phyloP scores from a whole-genome alignment of 2,329 filamentous ascomycete species.

The Aspergillus spinulosporus region DNA sequence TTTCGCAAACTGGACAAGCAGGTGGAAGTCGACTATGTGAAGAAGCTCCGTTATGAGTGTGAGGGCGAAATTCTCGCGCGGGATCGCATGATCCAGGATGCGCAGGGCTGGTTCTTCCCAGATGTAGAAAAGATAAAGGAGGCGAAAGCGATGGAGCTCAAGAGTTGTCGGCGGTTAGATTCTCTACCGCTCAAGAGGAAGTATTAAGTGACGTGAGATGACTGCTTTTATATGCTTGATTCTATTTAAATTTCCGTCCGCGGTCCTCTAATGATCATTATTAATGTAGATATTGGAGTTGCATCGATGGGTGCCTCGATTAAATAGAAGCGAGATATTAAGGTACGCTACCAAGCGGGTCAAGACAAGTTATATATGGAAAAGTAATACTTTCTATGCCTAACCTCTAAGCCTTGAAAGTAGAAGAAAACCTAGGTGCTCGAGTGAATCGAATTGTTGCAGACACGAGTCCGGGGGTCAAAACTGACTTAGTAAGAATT shows the following conservation, averaged over 20 bases:
- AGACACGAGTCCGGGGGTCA: constrained; percentile 9
- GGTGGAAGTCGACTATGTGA: constrained; percentile 73
- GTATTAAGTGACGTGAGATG: constrained; percentile 26
- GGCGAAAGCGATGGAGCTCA: constrained; percentile 63
- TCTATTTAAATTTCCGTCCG: constrained; percentile 8
- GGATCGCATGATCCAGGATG: constrained; percentile 70
- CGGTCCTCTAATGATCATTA: constrained; percentile 11
- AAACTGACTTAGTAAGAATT: constrained; percentile 16
- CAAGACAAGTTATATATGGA: background rate
- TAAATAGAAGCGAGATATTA: constrained; percentile 7
- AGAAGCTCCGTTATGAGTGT: constrained; percentile 68
- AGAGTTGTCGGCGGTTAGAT: constrained; percentile 59
- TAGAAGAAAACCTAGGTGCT: no score
- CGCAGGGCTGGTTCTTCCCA: constrained; percentile 82
- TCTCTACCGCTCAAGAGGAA: constrained; percentile 51
- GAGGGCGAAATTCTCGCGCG: constrained; percentile 68
- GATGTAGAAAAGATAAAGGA: constrained; percentile 76
- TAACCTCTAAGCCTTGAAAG: no score
- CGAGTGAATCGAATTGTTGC: background rate
- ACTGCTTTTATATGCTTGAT: constrained; percentile 9
- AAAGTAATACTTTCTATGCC: no score
- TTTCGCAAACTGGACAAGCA: constrained; percentile 72
- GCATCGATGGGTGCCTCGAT: constrained; percentile 13
- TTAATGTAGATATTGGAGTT: constrained; percentile 15
- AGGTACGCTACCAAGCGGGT: constrained; percentile 9